Conservation (phyloP, 768 basidiomycete species). For the Rhizopogon vesiculosus region DNA sequence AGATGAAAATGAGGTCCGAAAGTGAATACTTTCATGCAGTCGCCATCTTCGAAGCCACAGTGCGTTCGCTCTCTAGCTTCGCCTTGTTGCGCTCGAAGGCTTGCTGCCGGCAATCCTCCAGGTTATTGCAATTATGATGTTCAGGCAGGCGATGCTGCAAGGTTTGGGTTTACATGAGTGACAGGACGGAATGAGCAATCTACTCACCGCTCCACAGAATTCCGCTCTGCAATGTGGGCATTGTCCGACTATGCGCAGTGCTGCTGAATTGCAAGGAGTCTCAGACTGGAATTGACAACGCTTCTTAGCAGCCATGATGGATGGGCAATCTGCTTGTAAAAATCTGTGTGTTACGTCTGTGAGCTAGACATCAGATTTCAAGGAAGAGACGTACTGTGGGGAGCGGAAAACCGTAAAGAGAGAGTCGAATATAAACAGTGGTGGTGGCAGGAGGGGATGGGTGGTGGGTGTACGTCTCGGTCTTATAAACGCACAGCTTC, state of each 20-base stretch:
- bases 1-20: neutral
- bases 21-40: conserved; percentile 45
- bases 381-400: neutral
- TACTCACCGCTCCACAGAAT: conserved; percentile 74
- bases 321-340: neutral
- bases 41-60: conserved; percentile 82
- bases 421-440: neutral
- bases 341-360: conserved; percentile 4
- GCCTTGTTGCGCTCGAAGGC: conserved; percentile 87
- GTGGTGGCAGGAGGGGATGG: neutral
- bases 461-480: neutral
- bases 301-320: conserved; percentile 76
- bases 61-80: conserved; percentile 85
- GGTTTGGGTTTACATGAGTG: conserved; percentile 11
- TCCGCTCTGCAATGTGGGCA: conserved; percentile 75
- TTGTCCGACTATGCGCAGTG: conserved; percentile 78
- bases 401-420: neutral
- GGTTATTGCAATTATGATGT: conserved; percentile 78
- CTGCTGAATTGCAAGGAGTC: conserved; percentile 65
- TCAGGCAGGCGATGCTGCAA: conserved; percentile 83
- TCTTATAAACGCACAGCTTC: conserved; percentile 26
- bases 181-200: neutral
- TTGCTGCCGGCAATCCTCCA: conserved; percentile 82
- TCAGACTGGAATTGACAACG: conserved; percentile 69
- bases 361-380: neutral